Evolutionary conservation across 139 green algal species (phyloP), one percentile per base, ranked within the genome.

Genomic region (Tetraselmis striata): DNA sequence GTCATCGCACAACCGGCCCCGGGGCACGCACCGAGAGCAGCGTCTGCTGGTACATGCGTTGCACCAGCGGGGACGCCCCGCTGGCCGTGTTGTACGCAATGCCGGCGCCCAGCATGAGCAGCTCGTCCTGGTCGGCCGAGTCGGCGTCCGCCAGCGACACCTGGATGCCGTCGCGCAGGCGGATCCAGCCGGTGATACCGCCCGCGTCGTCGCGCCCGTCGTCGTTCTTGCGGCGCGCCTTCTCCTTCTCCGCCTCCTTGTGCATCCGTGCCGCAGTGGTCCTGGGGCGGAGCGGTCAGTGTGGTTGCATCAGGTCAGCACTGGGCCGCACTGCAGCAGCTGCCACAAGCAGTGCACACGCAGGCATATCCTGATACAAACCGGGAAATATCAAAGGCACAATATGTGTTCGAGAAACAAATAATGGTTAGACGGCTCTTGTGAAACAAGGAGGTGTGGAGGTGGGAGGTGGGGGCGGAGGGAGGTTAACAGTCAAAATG

Each of bases 41-140:
- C 26, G 28, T 76, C 27, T 28, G 28, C 26, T 84, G 77, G 67
- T 88, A 90, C 32, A 88, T 67, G 11, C 83, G 77, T 31, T 88
- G 89, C 11, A 91, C 88, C 45, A 91, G 77, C 29, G 82, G 76
- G 31, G 90, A 76, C 5, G 31, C 81, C 0, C 80, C 81, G 1
- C 28, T 23, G 58, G 77, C 80, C 27, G 84, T 80, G 1, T 59
- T 67, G 80, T 89, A 91, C 5, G 86, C 86, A 28, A 91, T 79
- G 74, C 88, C 88, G 77, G 79, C 83, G 31, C 82, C 81, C 67
- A 91, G 81, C 88, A 91, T 91, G 31, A 90, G 82, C 75, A 91
- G 84, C 24, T 83, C 85, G 82, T 91, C 82, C 32, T 85, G 78
- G 78, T 91, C 88, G 28, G 67, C 77, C 0, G 84, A 81, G 1